Base-by-base conservation (phyloP, 805 yeast genomes). In the Zygosaccharomyces pseudorouxii region DNA sequence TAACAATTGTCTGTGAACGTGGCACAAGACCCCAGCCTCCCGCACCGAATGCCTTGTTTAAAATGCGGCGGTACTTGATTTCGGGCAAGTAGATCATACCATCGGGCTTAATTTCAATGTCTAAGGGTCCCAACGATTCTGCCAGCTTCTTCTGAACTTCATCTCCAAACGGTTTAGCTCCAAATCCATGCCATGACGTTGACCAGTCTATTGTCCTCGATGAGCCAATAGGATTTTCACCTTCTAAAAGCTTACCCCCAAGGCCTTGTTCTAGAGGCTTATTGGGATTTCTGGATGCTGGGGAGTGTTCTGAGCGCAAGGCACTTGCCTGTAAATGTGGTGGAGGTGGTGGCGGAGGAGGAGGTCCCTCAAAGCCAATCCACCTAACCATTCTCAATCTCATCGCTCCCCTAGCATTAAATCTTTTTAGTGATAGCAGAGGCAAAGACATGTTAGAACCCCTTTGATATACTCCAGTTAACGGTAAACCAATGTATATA, bases 1-100 rank as follows among this genome's bases (percentile, higher is more conserved):
- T 84, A 28, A 93, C 80, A 46, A 80, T 72, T 0, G 96, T 85
- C 55, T 86, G 92, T 0, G 95, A 82, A 48, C 99, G 73, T 9
- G 99, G 98, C 0, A 95, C 96, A 48, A 93, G 72, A 0, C 98
- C 98, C 99, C 99, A 93, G 1, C 95, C 97, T 23, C 99, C 99
- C 5, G 99, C 97, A 3, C 99, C 99, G 72, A 93, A 92, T 0
- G 98, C 95, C 33, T 76, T 75, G 68, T 92, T 92, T 55, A 93
- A 69, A 19, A 90, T 84, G 39, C 99, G 77, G 55, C 99, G 79
- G 64, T 93, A 93, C 64, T 92, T 92, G 69, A 93, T 93, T 65
- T 93, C 99, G 0, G 99, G 99, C 40, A 93, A 71, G 60, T 88
- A 93, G 6, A 93, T 67, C 44, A 93, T 71, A 12, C 98, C 98